Percentiles rank a stretch among this genome's conserved stretches.
These are phyloP conservation scores for Leptoxyphium fumago DNA, from an alignment of 2,329 filamentous ascomycete genomes.

Conservation along the genomic window DNA sequence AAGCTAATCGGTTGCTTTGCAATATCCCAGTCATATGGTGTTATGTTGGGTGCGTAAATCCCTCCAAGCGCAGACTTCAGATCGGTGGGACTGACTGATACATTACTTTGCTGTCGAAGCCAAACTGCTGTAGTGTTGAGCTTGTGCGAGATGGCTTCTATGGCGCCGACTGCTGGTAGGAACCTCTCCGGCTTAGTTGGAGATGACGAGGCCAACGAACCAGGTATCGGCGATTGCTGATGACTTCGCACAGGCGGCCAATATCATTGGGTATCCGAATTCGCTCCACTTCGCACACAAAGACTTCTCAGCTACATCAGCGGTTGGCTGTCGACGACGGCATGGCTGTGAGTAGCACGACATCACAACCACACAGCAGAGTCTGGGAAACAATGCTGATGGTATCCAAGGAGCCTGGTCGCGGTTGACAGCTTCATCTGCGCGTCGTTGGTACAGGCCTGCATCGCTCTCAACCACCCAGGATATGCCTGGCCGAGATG, in stretches of 20 bases:
- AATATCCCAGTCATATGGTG: not conserved
- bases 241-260: constrained; percentile 31
- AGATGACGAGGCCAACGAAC: too few species aligned
- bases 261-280: constrained; percentile 23
- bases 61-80: not conserved
- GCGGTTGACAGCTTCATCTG: constrained; percentile 10
- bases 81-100: not conserved
- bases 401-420: not conserved
- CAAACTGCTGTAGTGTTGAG: constrained; percentile 10
- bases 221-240: not conserved
- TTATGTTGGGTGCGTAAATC: not conserved
- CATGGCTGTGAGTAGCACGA: constrained; percentile 3
- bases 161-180: constrained; percentile 21
- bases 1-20: too few species aligned
- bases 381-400: too few species aligned
- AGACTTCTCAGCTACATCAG: constrained; percentile 25
- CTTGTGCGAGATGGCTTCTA: constrained; percentile 20
- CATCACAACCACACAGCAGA: too few species aligned
- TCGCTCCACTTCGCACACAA: constrained; percentile 18
- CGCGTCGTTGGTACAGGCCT: constrained; percentile 14
- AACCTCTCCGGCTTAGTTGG: too few species aligned
- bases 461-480: constrained; percentile 16
- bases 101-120: not conserved
- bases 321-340: constrained; percentile 13
- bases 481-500: constrained; percentile 4